Base-by-base conservation (phyloP, 495 filamentous ascomycete genomes). In the Jackrogersella multiformis region DNA sequence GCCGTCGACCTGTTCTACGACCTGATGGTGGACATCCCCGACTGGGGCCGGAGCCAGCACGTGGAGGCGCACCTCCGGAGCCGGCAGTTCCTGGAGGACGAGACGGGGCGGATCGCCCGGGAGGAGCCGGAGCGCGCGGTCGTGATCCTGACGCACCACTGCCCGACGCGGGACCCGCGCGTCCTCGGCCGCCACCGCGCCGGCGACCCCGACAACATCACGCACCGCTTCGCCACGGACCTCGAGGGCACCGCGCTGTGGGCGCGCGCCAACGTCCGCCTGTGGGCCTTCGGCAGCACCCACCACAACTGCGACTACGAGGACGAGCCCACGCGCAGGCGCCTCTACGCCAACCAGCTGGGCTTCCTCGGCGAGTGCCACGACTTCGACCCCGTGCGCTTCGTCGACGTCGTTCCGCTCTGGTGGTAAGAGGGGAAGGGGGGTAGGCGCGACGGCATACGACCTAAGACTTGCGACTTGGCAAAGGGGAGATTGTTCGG, bases 261-360 rank as follows among this genome's bases (percentile, higher is more conserved):
- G 62, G 6, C 15, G 2, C 8, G 13, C 8, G 9, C 16, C 10
- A 53, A 39, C n/a, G 39, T 66, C 5, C 38, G 20, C 24, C 4
- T 59, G 10, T 59, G 62, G 62, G 62, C 62, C 3, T 66, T 59
- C 20, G 62, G 62, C 8, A 23, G 36, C 55, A 59, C 55, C 1
- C 24, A 38, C 24, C 15, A 21, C 23, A 66, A 54, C 13, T 38
- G 54, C 32, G 46, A 58, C 38, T 53, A 45, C 39, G 9, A 30
- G 6, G 36, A 58, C 10, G 12, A 34, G 26, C 5, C n/a, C 9
- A 46, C 36, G 4, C 5, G 1, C 6, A 58, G 2, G 45, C 42
- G 44, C 10, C 7, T 65, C 2, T 65, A 65, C 16, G 35, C 15
- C 35, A 65, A 58, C 28, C 61, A 58, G 24, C 21, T 35, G 36